Conservation (phyloP, 306 rosid genomes). For the Fragaria iinumae region DNA sequence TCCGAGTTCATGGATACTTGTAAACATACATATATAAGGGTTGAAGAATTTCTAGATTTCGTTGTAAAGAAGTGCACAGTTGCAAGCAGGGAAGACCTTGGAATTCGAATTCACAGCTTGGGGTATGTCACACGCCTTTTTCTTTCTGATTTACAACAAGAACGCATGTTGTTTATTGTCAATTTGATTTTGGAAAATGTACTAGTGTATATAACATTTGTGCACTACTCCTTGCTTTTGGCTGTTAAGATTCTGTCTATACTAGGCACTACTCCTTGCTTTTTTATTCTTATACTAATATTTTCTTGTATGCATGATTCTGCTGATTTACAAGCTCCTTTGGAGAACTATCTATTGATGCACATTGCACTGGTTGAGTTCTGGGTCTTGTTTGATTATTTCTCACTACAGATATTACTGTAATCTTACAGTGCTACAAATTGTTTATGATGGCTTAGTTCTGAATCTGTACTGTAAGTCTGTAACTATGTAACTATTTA, state of each 20-base stretch:
- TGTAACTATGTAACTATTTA: too few relatives aligned
- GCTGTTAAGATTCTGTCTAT: neutral
- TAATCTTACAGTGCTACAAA: neutral
- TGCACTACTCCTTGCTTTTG: neutral
- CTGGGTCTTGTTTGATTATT: neutral
- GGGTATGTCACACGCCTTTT: conserved; percentile 51
- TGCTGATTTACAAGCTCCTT: neutral
- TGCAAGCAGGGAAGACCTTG: conserved; percentile 62
- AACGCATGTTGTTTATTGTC: neutral
- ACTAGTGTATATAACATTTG: neutral
- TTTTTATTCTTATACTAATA: neutral
- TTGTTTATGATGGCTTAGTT: neutral
- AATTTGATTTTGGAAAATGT: neutral
- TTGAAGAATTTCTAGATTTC: conserved; percentile 69
- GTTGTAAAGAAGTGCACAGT: conserved; percentile 52
- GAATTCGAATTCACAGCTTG: conserved; percentile 67
- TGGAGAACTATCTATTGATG: neutral
- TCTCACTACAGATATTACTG: neutral
- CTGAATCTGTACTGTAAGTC: neutral
- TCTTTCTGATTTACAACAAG: conserved; percentile 11
- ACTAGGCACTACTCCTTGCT: neutral
- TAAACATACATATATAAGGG: conserved; percentile 32
- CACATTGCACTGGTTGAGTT: neutral
- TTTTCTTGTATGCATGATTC: neutral
- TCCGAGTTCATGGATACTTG: conserved; percentile 31